Evolutionary conservation across 176 grass and related monocot genomes (phyloP), one percentile per base, ranked within the genome.

Genomic region (Rhynchospora pubera): DNA sequence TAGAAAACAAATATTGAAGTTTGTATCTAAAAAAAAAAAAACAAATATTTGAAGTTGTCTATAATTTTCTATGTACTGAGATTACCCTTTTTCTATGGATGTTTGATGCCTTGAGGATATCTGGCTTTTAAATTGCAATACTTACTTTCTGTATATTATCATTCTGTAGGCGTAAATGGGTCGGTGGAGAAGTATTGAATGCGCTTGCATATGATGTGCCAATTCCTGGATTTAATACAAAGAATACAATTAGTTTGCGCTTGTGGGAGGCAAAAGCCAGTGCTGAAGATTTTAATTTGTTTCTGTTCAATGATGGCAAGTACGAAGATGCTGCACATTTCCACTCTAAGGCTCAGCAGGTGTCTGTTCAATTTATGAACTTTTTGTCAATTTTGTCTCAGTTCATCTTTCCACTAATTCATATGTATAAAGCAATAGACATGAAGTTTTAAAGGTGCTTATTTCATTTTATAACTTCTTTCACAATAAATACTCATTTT

Each of bases 151-250:
- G 78, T 84, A 84, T 87, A 84, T 83, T 28, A 28, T 28, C 3
- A 18, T 0, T 7, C 42, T 53, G 76, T 70, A 98, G 95, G 78
- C 95, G 92, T 46, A 94, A 93, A 91, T 94, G 87, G 92, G 84
- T 43, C 1, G 96, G 91, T 50, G 96, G 96, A 91, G 96, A 99
- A 81, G 71, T 91, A 68, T 69, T 99, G 46, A 88, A 90, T 34
- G 96, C 96, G 71, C 79, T 99, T 66, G 96, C 96, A 82, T 95
- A 95, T 87, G 96, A 99, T 82, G 96, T 91, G 57, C 95, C 92
- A 75, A 98, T 98, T 79, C 96, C 96, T 87, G 96, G 96, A 73
- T 99, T 94, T 88, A 99, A 95, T 59, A 95, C 92, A 62, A 99
- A 95, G 79, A 99, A 95, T 87, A 87, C 91, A 12, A 99, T 95